Base-by-base conservation (phyloP, 2,329 filamentous ascomycete genomes). In the Corinectria fuckeliana region DNA sequence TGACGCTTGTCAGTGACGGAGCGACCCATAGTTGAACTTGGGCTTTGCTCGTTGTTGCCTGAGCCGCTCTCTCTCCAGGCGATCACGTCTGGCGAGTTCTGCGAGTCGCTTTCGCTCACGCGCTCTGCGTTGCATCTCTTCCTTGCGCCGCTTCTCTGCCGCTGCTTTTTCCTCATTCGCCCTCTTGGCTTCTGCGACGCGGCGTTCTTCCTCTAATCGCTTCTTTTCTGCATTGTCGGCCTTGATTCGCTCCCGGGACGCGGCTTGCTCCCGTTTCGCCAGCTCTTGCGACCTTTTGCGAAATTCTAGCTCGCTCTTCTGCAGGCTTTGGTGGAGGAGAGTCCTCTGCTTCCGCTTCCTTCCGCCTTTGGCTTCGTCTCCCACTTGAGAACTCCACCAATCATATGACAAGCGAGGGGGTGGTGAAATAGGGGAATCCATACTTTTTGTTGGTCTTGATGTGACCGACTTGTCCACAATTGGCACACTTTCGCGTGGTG, bases 391-490 rank as follows among this genome's bases (percentile, higher is more conserved):
- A 58, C 54, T 48, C 68, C 65, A 76, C 74, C 74, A 76, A 72
- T 76, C 73, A 71, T 75, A 77, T 23, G 67, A 52, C 39, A 60
- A 54, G 44, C 58, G 64, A 36, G 70, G 64, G 65, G 72, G 66
- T 59, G 71, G 73, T 62, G 70, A 71, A 57, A 58, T 54, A 39
- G 62, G 66, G 61, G 60, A 57, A 50, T 56, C 77, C 83, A 78
- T 86, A 95, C 92, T 97, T 98, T 81, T 97, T 96, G 82, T 98
- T 98, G 47, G 94, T 98, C 79, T 97, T 97, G 82, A 99, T 99
- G 73, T 99, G 95, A 28, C 95, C 95, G 54, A 96, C 91, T 76
- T 95, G 91, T 50, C 95, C 95, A 78, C 95, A 99, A 77, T 97
- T 98, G 67, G 95, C 95, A 79, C 95, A 99, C 80, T 98, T 98